A percentile compares a stretch with the other conserved stretches of the same genome.
Conservation (phyloP, 2,329 filamentous ascomycete species). For the Teratosphaeria gauchensis region DNA sequence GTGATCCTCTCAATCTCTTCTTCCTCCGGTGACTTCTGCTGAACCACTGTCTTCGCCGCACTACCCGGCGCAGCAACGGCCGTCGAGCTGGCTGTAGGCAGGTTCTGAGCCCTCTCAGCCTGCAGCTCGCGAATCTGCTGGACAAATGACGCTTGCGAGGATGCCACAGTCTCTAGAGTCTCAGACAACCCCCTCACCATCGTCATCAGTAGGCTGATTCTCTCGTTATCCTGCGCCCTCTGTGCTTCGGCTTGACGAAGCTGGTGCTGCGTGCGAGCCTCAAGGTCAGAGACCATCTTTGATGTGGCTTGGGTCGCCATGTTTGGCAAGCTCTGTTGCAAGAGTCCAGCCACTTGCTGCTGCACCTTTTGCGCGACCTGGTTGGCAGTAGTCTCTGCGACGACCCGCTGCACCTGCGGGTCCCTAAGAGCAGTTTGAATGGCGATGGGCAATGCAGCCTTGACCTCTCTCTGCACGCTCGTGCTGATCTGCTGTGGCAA, state of each 20-base stretch:
- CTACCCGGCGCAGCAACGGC: conserved; percentile 3
- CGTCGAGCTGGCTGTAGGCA: conserved; percentile 5
- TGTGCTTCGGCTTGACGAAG: conserved; percentile 43
- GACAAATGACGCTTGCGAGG: conserved; percentile 60
- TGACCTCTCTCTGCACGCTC: conserved; percentile 60
- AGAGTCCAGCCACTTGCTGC: conserved; percentile 51
- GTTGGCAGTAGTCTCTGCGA: conserved; percentile 62
- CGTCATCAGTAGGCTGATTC: conserved; percentile 63
- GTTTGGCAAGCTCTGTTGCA: conserved; percentile 38
- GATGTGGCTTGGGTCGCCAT: conserved; percentile 46
- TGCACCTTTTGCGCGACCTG: conserved; percentile 61
- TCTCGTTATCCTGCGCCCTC: conserved; percentile 47
- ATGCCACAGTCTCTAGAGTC: conserved; percentile 60
- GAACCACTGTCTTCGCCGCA: conserved; percentile 22
- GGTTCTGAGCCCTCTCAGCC: conserved; percentile 2
- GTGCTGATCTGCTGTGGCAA: conserved; percentile 58
- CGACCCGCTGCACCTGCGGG: conserved; percentile 59
- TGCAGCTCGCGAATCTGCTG: conserved; percentile 39
- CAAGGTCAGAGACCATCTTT: conserved; percentile 57
- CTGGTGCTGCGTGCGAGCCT: conserved; percentile 48
- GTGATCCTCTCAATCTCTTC: conserved; percentile 54
- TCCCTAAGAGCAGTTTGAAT: conserved; percentile 62
- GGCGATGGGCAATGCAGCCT: conserved; percentile 51
- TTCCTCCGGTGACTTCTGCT: conserved; percentile 40
- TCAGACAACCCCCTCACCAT: conserved; percentile 58